phyloP scores from a whole-genome alignment of 2,329 filamentous ascomycete species.

The Exophiala phaeomuriformis region DNA sequence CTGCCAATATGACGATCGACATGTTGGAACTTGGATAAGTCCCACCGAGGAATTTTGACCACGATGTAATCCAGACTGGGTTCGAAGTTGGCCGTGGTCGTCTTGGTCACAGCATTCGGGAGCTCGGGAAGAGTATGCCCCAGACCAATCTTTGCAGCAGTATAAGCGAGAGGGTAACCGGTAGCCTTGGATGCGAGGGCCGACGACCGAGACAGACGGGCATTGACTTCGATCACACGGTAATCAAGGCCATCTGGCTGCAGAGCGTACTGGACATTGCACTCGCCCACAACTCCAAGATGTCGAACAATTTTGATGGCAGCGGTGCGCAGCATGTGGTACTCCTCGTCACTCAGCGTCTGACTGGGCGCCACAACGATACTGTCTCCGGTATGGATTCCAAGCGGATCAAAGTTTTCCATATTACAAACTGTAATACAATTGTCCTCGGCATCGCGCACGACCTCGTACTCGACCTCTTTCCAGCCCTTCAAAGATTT shows the following conservation, averaged over 20 bases:
- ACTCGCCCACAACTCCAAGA: conserved; percentile 94
- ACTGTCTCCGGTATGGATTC: conserved; percentile 96
- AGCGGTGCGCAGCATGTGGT: conserved; percentile 96
- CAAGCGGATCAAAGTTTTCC: conserved; percentile 97
- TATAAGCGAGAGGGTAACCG: conserved; percentile 94
- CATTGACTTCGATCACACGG: conserved; percentile 97
- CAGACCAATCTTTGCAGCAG: conserved; percentile 94
- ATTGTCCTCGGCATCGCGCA: conserved; percentile 94
- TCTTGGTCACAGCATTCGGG: conserved; percentile 96
- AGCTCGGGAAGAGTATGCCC: conserved; percentile 92
- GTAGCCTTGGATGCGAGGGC: conserved; percentile 96
- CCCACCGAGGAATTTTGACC: conserved; percentile 97
- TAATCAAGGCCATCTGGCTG: conserved; percentile 97
- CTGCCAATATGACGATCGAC: conserved; percentile 96
- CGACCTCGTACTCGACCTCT: conserved; percentile 97
- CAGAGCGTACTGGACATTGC: conserved; percentile 95
- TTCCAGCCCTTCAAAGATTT: conserved; percentile 99
- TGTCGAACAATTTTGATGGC: conserved; percentile 98
- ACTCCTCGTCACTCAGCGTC: conserved; percentile 95
- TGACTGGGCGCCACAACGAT: conserved; percentile 97
- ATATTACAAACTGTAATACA: conserved; percentile 99
- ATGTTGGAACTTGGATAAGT: conserved; percentile 97
- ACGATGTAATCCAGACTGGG: conserved; percentile 96
- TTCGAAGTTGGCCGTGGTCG: conserved; percentile 97
- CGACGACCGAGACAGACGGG: conserved; percentile 93